Evolutionary conservation across 2,329 filamentous ascomycete genomes (phyloP).

Genomic region (Nemania abortiva): DNA sequence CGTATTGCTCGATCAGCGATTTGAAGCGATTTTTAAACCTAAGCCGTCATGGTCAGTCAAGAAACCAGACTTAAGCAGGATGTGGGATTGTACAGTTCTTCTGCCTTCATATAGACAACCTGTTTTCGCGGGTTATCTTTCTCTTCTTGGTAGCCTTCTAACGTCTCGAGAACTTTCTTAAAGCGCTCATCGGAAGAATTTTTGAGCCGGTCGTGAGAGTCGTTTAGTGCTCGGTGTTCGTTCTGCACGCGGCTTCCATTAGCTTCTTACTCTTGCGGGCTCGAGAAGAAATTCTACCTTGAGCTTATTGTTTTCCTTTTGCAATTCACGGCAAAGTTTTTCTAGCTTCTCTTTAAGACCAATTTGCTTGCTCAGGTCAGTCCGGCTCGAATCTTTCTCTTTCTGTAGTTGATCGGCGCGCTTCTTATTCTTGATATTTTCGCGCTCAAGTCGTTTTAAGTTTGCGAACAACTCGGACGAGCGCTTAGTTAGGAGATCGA

Average conservation of each 20-base stretch:
- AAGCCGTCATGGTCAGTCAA: slow-evolving; percentile 55
- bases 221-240: slow-evolving; percentile 92
- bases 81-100: slow-evolving; percentile 77
- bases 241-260: slow-evolving; percentile 64
- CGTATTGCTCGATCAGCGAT: slow-evolving; percentile 95
- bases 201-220: slow-evolving; percentile 84
- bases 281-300: slow-evolving; percentile 73
- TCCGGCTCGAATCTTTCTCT: slow-evolving; percentile 90
- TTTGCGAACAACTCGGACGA: slow-evolving; percentile 92
- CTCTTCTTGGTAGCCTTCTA: slow-evolving; percentile 89
- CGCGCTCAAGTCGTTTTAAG: slow-evolving; percentile 94
- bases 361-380: slow-evolving; percentile 89
- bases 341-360: slow-evolving; percentile 96
- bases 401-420: slow-evolving; percentile 94
- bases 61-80: slow-evolving; percentile 1
- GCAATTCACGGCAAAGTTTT: slow-evolving; percentile 93
- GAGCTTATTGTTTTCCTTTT: slow-evolving; percentile 97
- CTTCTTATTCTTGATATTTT: slow-evolving; percentile 96
- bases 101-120: slow-evolving; percentile 86
- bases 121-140: slow-evolving; percentile 86
- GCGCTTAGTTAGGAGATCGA: slow-evolving; percentile 89
- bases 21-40: slow-evolving; percentile 91
- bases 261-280: slow-evolving; percentile 36
- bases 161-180: slow-evolving; percentile 81
- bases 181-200: slow-evolving; percentile 87